phyloP scores from a whole-genome alignment of 768 basidiomycete genomes.

The Leccinum longicurvipes region DNA sequence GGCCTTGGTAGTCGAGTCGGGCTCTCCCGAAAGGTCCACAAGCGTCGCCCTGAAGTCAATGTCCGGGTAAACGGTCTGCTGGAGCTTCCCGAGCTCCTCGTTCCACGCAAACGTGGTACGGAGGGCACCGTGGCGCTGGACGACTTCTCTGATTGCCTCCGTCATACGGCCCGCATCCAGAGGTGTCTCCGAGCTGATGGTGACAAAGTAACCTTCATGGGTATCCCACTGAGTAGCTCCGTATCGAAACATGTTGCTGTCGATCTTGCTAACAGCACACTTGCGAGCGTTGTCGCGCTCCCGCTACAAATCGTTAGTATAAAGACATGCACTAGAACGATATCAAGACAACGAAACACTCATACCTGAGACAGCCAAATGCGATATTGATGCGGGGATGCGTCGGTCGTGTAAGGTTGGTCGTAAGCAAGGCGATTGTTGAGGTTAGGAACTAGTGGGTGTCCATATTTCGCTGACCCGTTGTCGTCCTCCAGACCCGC shows the following conservation, averaged over 20 bases:
- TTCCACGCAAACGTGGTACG: slow-evolving; percentile 31
- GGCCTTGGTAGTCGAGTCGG: slow-evolving; percentile 23
- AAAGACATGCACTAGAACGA: no score
- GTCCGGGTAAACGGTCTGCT: slow-evolving; percentile 28
- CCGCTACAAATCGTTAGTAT: no score
- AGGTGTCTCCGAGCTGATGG: slow-evolving; percentile 19
- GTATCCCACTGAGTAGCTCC: slow-evolving; percentile 35
- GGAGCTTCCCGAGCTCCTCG: slow-evolving; percentile 26
- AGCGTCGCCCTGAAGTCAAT: slow-evolving; percentile 21
- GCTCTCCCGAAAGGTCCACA: slow-evolving; percentile 28
- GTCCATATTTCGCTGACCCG: slow-evolving; percentile 26
- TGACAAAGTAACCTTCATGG: slow-evolving; percentile 26
- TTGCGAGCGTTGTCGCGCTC: slow-evolving; percentile 30
- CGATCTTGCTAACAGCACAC: slow-evolving; percentile 26
- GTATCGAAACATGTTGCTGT: slow-evolving; percentile 29
- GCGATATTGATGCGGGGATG: slow-evolving; percentile 26
- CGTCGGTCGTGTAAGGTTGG: slow-evolving; percentile 29
- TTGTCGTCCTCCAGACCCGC: slow-evolving; percentile 16
- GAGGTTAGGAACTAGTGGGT: slow-evolving; percentile 27
- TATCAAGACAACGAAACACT: no score
- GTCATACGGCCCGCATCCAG: slow-evolving; percentile 28
- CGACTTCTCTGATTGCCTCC: slow-evolving; percentile 25
- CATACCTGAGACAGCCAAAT: slow-evolving; percentile 33
- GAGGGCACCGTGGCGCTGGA: slow-evolving; percentile 30
- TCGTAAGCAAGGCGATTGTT: slow-evolving; percentile 32